phyloP scores from a whole-genome alignment of 352 stramenopile species.

The Phytophthora quininea region DNA sequence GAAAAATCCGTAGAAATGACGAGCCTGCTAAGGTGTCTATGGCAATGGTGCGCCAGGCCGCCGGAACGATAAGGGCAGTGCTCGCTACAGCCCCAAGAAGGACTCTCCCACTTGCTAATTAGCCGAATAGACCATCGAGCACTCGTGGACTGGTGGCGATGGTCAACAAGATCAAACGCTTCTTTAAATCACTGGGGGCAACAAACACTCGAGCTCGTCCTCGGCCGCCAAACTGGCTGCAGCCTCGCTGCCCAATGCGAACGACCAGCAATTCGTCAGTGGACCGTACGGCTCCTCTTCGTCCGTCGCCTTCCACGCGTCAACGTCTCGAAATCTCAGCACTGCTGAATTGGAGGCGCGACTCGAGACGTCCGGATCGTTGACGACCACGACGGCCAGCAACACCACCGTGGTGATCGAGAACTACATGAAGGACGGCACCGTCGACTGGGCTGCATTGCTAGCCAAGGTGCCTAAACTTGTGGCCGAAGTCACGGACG shows the following conservation, averaged over 20 bases:
- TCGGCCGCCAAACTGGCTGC: constrained; percentile 10
- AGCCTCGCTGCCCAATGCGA: constrained; percentile 12
- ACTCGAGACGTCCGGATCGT: constrained; percentile 36
- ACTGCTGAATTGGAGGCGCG: constrained; percentile 34
- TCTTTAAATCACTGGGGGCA: constrained; percentile 53
- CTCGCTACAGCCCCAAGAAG: no score
- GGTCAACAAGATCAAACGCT: constrained; percentile 61
- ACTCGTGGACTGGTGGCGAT: constrained; percentile 17
- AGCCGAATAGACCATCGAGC: constrained; percentile 1
- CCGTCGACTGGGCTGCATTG: constrained; percentile 41
- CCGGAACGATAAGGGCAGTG: no score
- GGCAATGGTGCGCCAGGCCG: no score
- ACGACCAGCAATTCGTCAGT: constrained; percentile 28
- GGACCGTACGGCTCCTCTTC: constrained; percentile 46
- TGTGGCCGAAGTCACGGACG: constrained; percentile 42
- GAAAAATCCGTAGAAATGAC: not conserved
- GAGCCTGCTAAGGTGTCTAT: not conserved
- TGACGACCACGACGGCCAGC: constrained; percentile 16
- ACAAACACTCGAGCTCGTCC: constrained; percentile 36
- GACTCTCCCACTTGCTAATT: constrained; percentile 23
- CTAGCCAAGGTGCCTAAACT: constrained; percentile 51
- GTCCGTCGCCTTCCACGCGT: constrained; percentile 40
- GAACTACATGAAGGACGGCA: constrained; percentile 21
- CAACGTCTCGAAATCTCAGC: constrained; percentile 31
- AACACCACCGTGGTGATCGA: constrained; percentile 11